A percentile compares a stretch with the other conserved stretches of the same genome.
phyloP scores from a whole-genome alignment of 2,329 filamentous ascomycete species.

The Colletotrichum noveboracense region DNA sequence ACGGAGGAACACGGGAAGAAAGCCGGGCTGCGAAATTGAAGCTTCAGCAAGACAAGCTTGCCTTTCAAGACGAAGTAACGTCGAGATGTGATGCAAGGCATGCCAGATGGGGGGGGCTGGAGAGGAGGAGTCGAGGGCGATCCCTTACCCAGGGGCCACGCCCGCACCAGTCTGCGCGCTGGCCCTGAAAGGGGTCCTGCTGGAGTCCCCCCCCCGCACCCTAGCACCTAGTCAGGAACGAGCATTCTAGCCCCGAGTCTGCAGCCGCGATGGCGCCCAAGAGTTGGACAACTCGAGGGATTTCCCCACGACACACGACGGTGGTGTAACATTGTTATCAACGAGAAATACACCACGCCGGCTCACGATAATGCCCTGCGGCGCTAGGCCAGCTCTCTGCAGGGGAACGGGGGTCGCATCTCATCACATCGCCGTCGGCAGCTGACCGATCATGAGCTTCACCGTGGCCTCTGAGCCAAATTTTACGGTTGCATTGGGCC shows the following conservation, averaged over 20 bases:
- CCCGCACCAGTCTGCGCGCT: background rate
- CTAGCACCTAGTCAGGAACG: constrained; percentile 11
- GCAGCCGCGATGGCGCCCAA: background rate
- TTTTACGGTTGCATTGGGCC: background rate
- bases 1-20: background rate
- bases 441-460: constrained; percentile 13
- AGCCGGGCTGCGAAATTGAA: background rate
- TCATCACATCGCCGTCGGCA: constrained; percentile 5
- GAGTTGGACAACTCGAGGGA: background rate
- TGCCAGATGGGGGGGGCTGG: background rate
- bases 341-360: background rate
- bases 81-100: background rate
- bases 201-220: background rate
- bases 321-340: background rate
- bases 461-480: background rate
- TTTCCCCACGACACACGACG: background rate
- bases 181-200: background rate
- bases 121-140: background rate
- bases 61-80: background rate
- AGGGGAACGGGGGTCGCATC: background rate
- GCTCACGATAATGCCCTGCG: background rate
- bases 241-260: background rate
- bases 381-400: background rate
- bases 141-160: background rate
- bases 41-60: background rate